Evolutionary conservation across 2,329 filamentous ascomycete genomes (phyloP).

Genomic region (Ceratocystis cacaofunesta): DNA sequence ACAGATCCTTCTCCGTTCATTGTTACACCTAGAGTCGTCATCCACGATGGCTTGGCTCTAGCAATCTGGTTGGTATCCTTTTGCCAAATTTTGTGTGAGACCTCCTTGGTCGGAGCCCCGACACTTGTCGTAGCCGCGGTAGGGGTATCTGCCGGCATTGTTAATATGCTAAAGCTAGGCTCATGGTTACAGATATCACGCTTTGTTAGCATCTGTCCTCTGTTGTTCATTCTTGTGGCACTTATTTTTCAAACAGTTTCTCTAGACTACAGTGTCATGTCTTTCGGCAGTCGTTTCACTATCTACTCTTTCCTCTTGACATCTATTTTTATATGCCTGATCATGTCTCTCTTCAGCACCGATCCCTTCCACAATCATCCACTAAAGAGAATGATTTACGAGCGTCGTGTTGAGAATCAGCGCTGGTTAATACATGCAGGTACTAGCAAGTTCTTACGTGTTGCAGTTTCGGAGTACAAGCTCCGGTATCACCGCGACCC

Average conservation of each 20-base stretch:
- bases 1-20: constrained; percentile 6
- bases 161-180: constrained; percentile 16
- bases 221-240: constrained; percentile 22
- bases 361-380: constrained; percentile 27
- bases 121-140: constrained; percentile 8
- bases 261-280: constrained; percentile 9
- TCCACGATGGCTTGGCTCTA: constrained; percentile 34
- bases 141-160: constrained; percentile 14
- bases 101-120: constrained; percentile 20
- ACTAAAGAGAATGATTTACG: constrained; percentile 35
- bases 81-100: constrained; percentile 33
- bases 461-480: constrained; percentile 35
- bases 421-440: constrained; percentile 35
- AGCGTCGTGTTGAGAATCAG: constrained; percentile 32
- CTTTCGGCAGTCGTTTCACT: constrained; percentile 9
- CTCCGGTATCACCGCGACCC: constrained; percentile 49
- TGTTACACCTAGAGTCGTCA: constrained; percentile 6
- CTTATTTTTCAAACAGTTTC: constrained; percentile 10
- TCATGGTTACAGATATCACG: constrained; percentile 19
- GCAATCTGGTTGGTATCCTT: constrained; percentile 31
- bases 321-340: constrained; percentile 26
- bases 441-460: constrained; percentile 32
- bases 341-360: constrained; percentile 14
- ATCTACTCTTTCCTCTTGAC: constrained; percentile 25
- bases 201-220: constrained; percentile 20